Evolutionary conservation across 2,329 filamentous ascomycete species (phyloP).

Genomic region (Monilinia fructigena): DNA sequence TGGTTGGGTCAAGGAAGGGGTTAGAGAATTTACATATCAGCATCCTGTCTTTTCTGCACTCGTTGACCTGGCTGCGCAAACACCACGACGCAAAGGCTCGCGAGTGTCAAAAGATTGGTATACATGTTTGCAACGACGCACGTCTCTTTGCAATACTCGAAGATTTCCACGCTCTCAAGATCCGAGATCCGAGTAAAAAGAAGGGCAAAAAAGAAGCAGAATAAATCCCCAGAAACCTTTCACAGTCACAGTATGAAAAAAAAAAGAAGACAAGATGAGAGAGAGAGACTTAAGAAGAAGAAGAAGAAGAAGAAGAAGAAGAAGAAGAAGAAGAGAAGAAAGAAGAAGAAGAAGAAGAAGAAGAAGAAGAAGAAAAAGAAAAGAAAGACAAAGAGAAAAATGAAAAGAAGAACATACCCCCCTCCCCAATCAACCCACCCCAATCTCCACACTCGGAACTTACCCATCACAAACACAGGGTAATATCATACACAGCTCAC

Average conservation of each 20-base stretch:
- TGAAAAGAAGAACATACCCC: neutral
- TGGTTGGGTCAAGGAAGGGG: neutral
- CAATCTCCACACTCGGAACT: constrained; percentile 3
- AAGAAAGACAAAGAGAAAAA: neutral
- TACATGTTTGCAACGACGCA: constrained; percentile 1
- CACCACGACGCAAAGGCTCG: constrained; percentile 19
- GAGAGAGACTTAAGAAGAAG: too few relatives aligned
- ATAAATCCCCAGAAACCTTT: too few relatives aligned
- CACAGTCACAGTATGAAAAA: too few relatives aligned
- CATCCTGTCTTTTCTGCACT: neutral
- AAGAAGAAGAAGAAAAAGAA: too few relatives aligned
- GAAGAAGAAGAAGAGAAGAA: too few relatives aligned
- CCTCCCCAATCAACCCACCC: neutral
- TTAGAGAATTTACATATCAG: neutral
- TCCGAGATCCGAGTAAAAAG: too few relatives aligned
- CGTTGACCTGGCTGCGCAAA: neutral
- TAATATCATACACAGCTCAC: too few relatives aligned
- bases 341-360: neutral
- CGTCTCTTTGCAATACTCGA: neutral
- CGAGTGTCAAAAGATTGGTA: constrained; percentile 12
- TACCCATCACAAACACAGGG: neutral
- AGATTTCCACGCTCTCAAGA: neutral
- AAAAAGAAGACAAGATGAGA: too few relatives aligned
- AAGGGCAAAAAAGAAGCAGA: too few relatives aligned
- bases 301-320: too few relatives aligned